Base-by-base conservation (phyloP, 495 filamentous ascomycete genomes). In the Penicillium riverlandense region DNA sequence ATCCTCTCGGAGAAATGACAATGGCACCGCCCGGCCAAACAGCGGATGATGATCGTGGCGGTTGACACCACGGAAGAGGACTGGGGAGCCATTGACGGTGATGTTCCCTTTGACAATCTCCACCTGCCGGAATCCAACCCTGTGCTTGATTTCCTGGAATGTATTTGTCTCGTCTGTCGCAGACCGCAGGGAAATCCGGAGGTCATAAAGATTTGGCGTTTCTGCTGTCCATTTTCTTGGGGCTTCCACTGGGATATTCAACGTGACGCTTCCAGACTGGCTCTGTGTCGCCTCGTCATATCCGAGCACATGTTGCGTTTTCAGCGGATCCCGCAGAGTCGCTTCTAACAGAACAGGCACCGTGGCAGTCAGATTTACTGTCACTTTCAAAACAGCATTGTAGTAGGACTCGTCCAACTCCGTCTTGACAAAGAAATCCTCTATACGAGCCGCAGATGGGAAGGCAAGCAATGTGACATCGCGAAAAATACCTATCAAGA, bases 151-250 rank as follows among this genome's bases (percentile, higher is more conserved):
- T 8, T 53, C 53, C 30, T 75, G 74, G 12, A 64, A 4, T 6
- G 22, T 22, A 22, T 22, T 3, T 22, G 22, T 22, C 22, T 22
- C 22, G 22, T 22, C 22, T 22, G 22, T 22, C 4, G 4, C 22
- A 22, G 22, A 22, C 12, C 28, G 34, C 6, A 56, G 35, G 12
- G 49, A 43, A 11, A 80, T 60, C 27, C 61, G 52, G 12, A 83
- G 55, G 14, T 62, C 48, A 50, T 85, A 85, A 0, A 85, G 65
- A 37, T 69, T 59, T 0, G 83, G 83, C 0, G 71, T 77, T 53
- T 85, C 83, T 5, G 82, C 82, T 1, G 80, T 83, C 83, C 83
- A 86, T 54, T 81, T 79, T 8, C 54, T 38, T 0, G 77, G 78
- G 28, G 74, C 54, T 7, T 55, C 30, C 40, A 84, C 54, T 2